A percentile compares a stretch with the other conserved stretches of the same genome.
These are phyloP conservation scores for Nakazawaea molendinolei DNA, from an alignment of 805 yeast genomes.

Conservation along the genomic window DNA sequence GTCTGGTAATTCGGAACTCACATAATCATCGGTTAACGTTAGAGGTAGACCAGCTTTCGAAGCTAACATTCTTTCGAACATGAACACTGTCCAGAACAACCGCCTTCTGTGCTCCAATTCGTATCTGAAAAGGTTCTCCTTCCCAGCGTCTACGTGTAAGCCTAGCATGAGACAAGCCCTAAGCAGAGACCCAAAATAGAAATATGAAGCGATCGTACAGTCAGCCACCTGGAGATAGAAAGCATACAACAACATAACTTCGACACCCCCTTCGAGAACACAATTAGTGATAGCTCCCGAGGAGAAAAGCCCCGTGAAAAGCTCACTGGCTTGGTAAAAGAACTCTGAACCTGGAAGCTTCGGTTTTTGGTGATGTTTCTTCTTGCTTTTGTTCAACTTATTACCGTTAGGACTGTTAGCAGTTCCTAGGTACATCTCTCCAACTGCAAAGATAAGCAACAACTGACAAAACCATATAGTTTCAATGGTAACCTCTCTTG, in stretches of 20 bases:
- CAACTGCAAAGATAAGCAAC: constrained; percentile 65
- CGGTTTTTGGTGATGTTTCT: constrained; percentile 19
- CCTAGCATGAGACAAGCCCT: constrained; percentile 69
- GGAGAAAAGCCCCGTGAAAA: constrained; percentile 70
- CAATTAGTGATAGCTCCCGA: constrained; percentile 76
- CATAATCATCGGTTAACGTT: constrained; percentile 74
- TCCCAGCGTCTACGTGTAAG: constrained; percentile 77
- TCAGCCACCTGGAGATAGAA: constrained; percentile 80
- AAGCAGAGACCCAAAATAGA: constrained; percentile 71
- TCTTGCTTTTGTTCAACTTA: constrained; percentile 21
- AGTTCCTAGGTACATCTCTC: constrained; percentile 79
- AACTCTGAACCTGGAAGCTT: constrained; percentile 75
- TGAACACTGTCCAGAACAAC: constrained; percentile 34
- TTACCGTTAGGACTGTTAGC: constrained; percentile 56
- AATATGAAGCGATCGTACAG: constrained; percentile 74
- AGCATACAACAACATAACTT: constrained; percentile 67
- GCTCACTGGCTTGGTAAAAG: constrained; percentile 72
- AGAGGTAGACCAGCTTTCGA: constrained; percentile 79
- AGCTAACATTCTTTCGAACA: constrained; percentile 61
- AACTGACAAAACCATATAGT: constrained; percentile 80
- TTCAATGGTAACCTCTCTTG: constrained; percentile 42
- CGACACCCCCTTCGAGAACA: constrained; percentile 75
- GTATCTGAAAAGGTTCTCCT: constrained; percentile 44
- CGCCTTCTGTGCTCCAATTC: constrained; percentile 45
- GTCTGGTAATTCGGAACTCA: constrained; percentile 69